A percentile compares a stretch with the other conserved stretches of the same genome.
Evolutionary conservation across 192 early-diverging fungal genomes (phyloP).

Genomic region (Chytriomyces sp.): DNA sequence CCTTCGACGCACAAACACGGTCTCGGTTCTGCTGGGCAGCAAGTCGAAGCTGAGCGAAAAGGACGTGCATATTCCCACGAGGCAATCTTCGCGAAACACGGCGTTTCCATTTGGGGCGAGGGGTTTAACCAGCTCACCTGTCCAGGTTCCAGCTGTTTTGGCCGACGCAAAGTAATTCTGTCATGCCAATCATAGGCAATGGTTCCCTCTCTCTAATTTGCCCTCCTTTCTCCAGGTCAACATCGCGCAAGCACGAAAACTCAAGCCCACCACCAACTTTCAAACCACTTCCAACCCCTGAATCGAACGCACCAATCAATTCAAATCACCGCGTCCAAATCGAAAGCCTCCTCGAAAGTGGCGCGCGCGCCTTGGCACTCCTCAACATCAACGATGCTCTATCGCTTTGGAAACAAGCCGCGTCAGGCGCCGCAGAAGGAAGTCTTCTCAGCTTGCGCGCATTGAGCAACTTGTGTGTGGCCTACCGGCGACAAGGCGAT

Average conservation of each 20-base stretch:
- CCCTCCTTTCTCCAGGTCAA: too few species aligned
- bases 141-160: not conserved
- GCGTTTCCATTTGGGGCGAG: not conserved
- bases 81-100: not conserved
- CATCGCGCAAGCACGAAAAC: too few species aligned
- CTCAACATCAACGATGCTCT: not conserved
- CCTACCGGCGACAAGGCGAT: not conserved
- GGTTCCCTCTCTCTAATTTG: too few species aligned
- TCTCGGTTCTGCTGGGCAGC: not conserved
- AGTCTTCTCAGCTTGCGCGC: not conserved
- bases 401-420: not conserved
- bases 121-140: not conserved
- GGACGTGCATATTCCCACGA: conserved; percentile 1
- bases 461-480: not conserved
- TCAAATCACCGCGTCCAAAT: not conserved
- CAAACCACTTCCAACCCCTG: too few species aligned
- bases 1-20: conserved; percentile 4
- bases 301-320: too few species aligned
- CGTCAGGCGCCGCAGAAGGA: not conserved
- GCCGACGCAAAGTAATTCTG: not conserved
- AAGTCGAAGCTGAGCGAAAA: not conserved
- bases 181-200: too few species aligned
- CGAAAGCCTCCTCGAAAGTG: not conserved
- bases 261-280: too few species aligned
- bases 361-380: not conserved